Evolutionary conservation across 208 protist genomes (phyloP), one percentile per base, ranked within the genome.

Genomic region (Leishmania arabica): DNA sequence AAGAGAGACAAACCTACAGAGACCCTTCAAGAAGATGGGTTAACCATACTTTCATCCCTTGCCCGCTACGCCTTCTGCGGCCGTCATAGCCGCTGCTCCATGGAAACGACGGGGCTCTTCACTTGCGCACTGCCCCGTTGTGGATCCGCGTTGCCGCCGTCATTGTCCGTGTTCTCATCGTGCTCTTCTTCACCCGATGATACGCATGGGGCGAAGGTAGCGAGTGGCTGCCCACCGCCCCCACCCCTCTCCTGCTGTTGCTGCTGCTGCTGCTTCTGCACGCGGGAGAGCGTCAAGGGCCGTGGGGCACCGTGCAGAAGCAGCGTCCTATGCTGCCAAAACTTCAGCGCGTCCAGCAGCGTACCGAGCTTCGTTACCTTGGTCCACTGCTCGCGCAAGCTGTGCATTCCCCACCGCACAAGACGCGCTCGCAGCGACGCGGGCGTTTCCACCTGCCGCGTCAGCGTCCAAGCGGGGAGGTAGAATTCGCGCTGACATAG

Each of bases 351-450:
- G 42, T 94, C 88, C 21, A 95, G 79, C 56, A 94, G 76, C 0
- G 88, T 88, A 53, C 91, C 91, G 34, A 97, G 80, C 75, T 89
- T 89, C 40, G 93, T 97, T 21, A 90, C 84, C 77, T 97, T 97
- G 3, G 93, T 90, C 93, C 93, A 95, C 86, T 97, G 93, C 78
- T 88, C 80, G 37, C 88, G 78, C 53, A 95, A 86, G 65, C 91
- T 90, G 66, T 91, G 84, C 64, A 91, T 65, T 1, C 82, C 72
- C 93, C 93, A 97, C 24, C 72, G 83, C 65, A 76, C 53, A 31
- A 92, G 71, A 17, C 86, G 88, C 45, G 83, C 69, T 31, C 76
- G 79, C 70, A 95, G 73, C 62, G 90, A 90, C 24, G 78, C 81
- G 9, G 80, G 78, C 66, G 92, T 95, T 70, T 91, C 89, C 31